A percentile compares a stretch with the other conserved stretches of the same genome.
These are phyloP conservation scores for Capsicum chinense DNA, from an alignment of 257 asterid genomes.

Conservation along the genomic window DNA sequence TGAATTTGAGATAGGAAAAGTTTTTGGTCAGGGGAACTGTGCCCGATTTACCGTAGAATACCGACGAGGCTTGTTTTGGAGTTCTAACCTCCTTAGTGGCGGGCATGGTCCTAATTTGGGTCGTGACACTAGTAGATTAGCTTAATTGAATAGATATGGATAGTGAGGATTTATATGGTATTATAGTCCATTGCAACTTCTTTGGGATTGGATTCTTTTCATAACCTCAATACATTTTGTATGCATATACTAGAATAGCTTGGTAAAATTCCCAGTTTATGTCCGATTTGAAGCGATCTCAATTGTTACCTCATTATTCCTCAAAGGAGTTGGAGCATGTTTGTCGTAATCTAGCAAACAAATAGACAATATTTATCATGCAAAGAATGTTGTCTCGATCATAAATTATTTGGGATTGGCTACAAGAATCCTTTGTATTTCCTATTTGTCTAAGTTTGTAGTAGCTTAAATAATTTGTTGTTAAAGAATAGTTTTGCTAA, in stretches of 20 bases:
- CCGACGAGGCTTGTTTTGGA: no score
- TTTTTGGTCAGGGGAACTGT: no score
- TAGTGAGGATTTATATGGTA: not conserved
- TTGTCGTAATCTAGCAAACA: not conserved
- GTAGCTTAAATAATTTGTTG: not conserved
- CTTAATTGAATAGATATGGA: slow-evolving; percentile 12
- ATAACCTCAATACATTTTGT: not conserved
- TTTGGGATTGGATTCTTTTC: not conserved
- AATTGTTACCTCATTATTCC: not conserved
- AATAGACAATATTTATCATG: not conserved
- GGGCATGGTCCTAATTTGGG: no score
- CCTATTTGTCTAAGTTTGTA: not conserved
- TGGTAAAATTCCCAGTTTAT: not conserved
- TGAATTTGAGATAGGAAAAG: no score
- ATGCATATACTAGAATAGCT: not conserved
- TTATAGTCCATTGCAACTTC: not conserved
- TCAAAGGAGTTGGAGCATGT: not conserved
- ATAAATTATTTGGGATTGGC: not conserved
- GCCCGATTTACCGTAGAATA: no score
- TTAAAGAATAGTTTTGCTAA: not conserved
- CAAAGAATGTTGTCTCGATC: not conserved
- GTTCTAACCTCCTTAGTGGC: no score
- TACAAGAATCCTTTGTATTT: not conserved
- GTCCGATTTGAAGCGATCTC: not conserved
- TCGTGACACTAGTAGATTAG: not conserved